These are phyloP conservation scores for Umbelopsis sp. DNA, from an alignment of 192 early-diverging fungal species.

Conservation along the genomic window DNA sequence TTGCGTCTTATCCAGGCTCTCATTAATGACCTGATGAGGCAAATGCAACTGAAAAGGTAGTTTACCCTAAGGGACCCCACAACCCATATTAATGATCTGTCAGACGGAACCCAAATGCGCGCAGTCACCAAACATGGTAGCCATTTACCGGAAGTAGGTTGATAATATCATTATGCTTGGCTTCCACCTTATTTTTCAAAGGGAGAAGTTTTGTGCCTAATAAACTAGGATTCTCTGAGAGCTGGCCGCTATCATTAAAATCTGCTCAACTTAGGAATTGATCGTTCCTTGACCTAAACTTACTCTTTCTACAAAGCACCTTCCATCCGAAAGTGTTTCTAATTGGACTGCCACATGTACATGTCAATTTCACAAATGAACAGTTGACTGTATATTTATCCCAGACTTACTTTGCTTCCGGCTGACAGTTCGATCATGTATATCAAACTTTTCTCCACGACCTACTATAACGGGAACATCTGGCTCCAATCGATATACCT, in stretches of 20 bases:
- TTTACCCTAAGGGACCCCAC: not conserved
- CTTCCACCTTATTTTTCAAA: constrained; percentile 14
- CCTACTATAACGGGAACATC: not conserved
- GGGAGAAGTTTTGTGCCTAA: not conserved
- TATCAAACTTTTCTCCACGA: constrained; percentile 3
- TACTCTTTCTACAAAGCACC: constrained; percentile 13
- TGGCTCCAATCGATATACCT: not conserved
- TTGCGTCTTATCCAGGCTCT: not conserved
- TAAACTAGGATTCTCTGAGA: constrained; percentile 18
- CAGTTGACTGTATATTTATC: not conserved
- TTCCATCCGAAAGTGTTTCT: not conserved
- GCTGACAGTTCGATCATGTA: constrained; percentile 16
- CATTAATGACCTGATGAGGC: not conserved
- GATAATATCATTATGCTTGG: not conserved
- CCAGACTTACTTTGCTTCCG: constrained; percentile 1
- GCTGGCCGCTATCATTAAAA: not conserved
- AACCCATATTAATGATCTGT: not conserved
- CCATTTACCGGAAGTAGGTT: constrained; percentile 8
- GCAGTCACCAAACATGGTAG: not conserved
- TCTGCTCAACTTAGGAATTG: no score
- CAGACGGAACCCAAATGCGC: not conserved
- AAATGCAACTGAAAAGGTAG: constrained; percentile 7
- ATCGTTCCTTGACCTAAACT: not conserved
- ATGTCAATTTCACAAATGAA: not conserved
- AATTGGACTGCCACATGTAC: constrained; percentile 1